phyloP scores from a whole-genome alignment of 441 rosid species.

The Populus hybrid region DNA sequence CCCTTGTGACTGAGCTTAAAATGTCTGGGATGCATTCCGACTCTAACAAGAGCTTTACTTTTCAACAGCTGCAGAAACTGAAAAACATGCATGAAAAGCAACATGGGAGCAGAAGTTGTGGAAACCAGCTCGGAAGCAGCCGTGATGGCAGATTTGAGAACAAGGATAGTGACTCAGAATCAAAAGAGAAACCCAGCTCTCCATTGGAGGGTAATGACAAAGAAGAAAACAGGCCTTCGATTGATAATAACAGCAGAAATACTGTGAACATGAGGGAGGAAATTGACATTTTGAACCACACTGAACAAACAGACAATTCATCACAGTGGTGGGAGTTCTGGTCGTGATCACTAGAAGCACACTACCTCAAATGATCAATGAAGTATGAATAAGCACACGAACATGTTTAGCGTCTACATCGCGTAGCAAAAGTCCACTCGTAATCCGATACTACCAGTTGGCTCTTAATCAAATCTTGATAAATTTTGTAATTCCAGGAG shows the following conservation, averaged over 20 bases:
- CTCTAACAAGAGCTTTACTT: not conserved
- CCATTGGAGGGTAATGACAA: not conserved
- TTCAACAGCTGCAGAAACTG: slow-evolving; percentile 15
- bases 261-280: not conserved
- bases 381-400: not conserved
- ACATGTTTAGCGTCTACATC: not conserved
- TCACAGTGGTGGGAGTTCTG: slow-evolving; percentile 21
- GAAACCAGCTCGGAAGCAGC: not conserved
- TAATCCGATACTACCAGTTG: not conserved
- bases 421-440: not conserved
- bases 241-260: slow-evolving; percentile 5
- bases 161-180: not conserved
- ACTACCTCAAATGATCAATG: not conserved
- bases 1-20: not conserved
- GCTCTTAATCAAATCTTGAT: not conserved
- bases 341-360: not conserved
- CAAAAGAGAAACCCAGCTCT: slow-evolving; percentile 4
- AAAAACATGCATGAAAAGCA: slow-evolving; percentile 8
- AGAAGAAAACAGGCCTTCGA: not conserved
- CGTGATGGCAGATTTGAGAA: not conserved
- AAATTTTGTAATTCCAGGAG: not conserved
- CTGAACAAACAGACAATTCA: not conserved
- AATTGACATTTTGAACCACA: slow-evolving; percentile 1
- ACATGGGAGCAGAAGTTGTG: not conserved
- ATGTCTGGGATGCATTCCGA: not conserved